A percentile compares a stretch with the other conserved stretches of the same genome.
These are phyloP conservation scores for Colletotrichum australisinense DNA, from an alignment of 2,329 filamentous ascomycete species.

Conservation along the genomic window DNA sequence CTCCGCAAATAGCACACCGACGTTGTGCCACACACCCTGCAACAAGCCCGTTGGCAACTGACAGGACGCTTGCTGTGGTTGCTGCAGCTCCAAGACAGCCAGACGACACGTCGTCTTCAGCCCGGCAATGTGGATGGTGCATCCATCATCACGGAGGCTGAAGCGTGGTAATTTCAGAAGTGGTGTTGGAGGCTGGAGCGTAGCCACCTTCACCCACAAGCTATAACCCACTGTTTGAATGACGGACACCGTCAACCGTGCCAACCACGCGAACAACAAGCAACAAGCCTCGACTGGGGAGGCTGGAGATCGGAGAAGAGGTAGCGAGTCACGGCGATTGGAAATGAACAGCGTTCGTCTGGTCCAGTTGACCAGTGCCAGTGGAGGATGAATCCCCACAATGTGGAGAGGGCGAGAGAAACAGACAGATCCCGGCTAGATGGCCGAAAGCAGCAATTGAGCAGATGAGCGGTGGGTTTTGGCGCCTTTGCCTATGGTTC, in stretches of 20 bases:
- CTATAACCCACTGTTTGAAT: neutral
- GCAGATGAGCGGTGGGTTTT: constrained; percentile 28
- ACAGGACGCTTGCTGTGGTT: constrained; percentile 2
- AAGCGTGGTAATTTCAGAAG: neutral
- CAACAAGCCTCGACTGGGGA: constrained; percentile 18
- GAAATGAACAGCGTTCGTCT: constrained; percentile 35
- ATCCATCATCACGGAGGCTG: neutral
- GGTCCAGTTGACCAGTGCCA: constrained; percentile 19
- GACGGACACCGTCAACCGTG: neutral
- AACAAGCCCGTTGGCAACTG: constrained; percentile 11
- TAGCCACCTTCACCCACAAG: neutral
- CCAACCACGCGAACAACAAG: neutral
- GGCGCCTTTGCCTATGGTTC: neutral
- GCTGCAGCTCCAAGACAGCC: neutral
- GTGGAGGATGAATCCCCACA: constrained; percentile 16
- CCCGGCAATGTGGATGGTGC: neutral
- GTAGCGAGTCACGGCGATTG: constrained; percentile 30
- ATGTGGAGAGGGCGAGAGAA: constrained; percentile 10
- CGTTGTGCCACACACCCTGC: constrained; percentile 30
- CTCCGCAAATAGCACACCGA: constrained; percentile 23
- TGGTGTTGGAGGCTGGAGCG: neutral
- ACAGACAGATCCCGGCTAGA: constrained; percentile 7
- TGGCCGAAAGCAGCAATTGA: constrained; percentile 30
- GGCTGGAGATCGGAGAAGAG: constrained; percentile 22
- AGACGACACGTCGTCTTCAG: neutral